These are phyloP conservation scores for Emmonsia crescens DNA, from an alignment of 2,329 filamentous ascomycete species.

Conservation along the genomic window DNA sequence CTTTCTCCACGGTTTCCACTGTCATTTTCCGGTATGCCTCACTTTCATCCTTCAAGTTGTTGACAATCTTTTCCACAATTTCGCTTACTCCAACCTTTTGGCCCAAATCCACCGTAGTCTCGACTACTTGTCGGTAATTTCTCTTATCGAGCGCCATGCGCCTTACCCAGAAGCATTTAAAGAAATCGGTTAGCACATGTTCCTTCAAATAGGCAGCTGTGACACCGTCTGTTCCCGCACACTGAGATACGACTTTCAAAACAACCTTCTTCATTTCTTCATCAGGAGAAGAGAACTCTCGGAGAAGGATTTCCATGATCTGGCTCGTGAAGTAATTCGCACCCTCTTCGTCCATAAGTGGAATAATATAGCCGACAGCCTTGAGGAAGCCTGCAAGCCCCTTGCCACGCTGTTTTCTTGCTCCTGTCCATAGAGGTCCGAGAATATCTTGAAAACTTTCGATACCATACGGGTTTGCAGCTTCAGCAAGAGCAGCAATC, in stretches of 20 bases:
- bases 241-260: conserved; percentile 92
- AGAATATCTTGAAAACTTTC: conserved; percentile 97
- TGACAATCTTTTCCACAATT: conserved; percentile 85
- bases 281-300: conserved; percentile 92
- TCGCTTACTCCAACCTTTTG: conserved; percentile 97
- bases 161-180: conserved; percentile 97
- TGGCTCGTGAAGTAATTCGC: conserved; percentile 98
- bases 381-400: conserved; percentile 92
- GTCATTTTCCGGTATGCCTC: conserved; percentile 99
- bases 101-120: conserved; percentile 92
- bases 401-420: conserved; percentile 91
- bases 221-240: conserved; percentile 86
- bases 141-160: conserved; percentile 95
- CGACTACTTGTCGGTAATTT: conserved; percentile 95
- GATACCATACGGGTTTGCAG: conserved; percentile 96
- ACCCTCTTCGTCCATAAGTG: conserved; percentile 98
- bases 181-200: conserved; percentile 89
- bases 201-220: conserved; percentile 92
- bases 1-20: conserved; percentile 93
- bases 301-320: conserved; percentile 95
- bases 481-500: conserved; percentile 88
- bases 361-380: conserved; percentile 95
- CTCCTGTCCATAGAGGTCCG: conserved; percentile 93
- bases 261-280: conserved; percentile 99
- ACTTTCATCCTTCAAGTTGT: conserved; percentile 94